A percentile compares a stretch with the other conserved stretches of the same genome.
Evolutionary conservation across 2,329 filamentous ascomycete species (phyloP).

Genomic region (Cercospora nicotianae): DNA sequence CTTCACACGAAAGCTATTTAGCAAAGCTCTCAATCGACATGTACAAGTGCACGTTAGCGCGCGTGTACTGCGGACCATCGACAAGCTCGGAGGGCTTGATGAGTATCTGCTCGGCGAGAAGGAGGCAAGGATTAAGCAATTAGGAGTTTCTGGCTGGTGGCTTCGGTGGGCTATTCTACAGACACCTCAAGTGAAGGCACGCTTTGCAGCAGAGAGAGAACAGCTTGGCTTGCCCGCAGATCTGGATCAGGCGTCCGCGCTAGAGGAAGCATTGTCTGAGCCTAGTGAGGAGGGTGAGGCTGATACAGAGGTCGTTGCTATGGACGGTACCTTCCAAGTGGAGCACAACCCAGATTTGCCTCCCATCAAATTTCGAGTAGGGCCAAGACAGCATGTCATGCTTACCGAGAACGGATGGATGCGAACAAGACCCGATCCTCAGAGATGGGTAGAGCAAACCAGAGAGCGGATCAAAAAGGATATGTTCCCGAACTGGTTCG

Average conservation of each 20-base stretch:
- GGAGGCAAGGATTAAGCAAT: conserved; percentile 73
- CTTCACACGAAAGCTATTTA: conserved; percentile 65
- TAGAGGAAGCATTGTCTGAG: conserved; percentile 17
- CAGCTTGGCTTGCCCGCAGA: conserved; percentile 61
- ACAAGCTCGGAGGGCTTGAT: conserved; percentile 85
- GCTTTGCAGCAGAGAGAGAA: conserved; percentile 65
- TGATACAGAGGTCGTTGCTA: conserved; percentile 27
- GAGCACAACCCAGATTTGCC: conserved; percentile 30
- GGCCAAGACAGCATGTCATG: conserved; percentile 33
- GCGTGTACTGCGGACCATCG: conserved; percentile 65
- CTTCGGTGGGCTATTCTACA: conserved; percentile 89
- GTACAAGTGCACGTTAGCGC: conserved; percentile 70
- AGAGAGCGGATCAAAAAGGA: conserved; percentile 31
- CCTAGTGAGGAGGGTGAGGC: conserved; percentile 19
- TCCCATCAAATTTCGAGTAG: conserved; percentile 37
- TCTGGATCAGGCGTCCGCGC: conserved; percentile 21
- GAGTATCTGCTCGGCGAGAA: conserved; percentile 85
- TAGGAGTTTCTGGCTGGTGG: conserved; percentile 88
- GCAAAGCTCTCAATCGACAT: conserved; percentile 59
- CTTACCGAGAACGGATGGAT: conserved; percentile 36
- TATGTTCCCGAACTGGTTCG: conserved; percentile 18
- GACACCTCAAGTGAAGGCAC: conserved; percentile 64
- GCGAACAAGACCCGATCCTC: conserved; percentile 27
- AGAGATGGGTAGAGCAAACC: conserved; percentile 17
- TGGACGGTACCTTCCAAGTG: conserved; percentile 34